Conservation (phyloP, 768 basidiomycete species). For the Suillus ampliporus region DNA sequence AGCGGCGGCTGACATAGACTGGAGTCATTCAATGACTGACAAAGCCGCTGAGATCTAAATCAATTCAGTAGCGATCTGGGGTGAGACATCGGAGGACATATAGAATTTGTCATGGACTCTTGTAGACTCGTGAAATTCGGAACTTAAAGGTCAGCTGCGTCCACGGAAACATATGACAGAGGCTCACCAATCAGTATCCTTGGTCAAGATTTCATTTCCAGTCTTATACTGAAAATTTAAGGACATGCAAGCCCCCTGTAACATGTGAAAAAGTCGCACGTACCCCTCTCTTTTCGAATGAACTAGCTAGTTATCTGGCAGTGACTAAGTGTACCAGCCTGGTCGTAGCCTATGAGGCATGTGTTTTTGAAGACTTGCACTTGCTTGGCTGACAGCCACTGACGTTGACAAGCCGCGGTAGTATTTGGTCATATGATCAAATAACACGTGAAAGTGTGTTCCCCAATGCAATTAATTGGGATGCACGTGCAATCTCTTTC, state of each 20-base stretch:
- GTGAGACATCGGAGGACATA: conserved; percentile 3
- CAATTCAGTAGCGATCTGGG: not conserved
- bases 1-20: conserved; percentile 2
- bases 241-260: not conserved
- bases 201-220: not conserved
- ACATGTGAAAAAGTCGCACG: conserved; percentile 2
- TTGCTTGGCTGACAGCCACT: not conserved
- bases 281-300: not conserved
- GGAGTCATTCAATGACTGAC: not conserved
- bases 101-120: not conserved
- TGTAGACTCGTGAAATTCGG: not conserved
- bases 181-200: not conserved
- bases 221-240: not conserved
- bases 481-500: conserved; percentile 16
- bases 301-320: not conserved
- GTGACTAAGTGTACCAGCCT: too few relatives aligned
- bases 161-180: conserved; percentile 3
- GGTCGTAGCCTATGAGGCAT: not conserved
- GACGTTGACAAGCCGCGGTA: not conserved
- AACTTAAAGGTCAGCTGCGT: not conserved
- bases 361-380: not conserved
- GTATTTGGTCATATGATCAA: conserved; percentile 6
- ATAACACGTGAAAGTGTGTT: conserved; percentile 32
- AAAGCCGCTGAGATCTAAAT: conserved; percentile 10
- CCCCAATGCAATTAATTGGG: conserved; percentile 12